Base-by-base conservation (phyloP, 2,329 filamentous ascomycete genomes). In the Fusarium aywerte region DNA sequence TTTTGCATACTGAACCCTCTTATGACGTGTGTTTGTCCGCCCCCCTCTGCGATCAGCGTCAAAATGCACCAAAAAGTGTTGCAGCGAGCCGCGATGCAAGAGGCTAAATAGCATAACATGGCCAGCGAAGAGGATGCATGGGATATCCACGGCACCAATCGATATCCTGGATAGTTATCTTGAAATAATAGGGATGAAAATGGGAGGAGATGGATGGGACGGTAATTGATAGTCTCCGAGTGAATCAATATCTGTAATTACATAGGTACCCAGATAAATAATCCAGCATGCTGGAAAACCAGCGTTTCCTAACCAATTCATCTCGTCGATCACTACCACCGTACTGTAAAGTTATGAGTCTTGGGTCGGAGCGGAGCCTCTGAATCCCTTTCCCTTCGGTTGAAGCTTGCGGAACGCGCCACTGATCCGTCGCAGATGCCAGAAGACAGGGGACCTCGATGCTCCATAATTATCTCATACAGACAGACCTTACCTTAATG, bases 391-490 rank as follows among this genome's bases (percentile, higher is more conserved):
- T 21, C 31, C 39, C 29, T 43, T 52, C 27, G 21, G 38, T 45
- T 25, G 31, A 62, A 67, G 69, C 70, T 53, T 73, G 70, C 70
- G 65, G 69, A 72, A 72, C 65, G 60, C 68, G 71, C 70, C 67
- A 73, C 62, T 67, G 68, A 63, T 55, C 69, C 61, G 51, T 58
- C 55, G 51, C 45, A 48, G 45, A 35, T 43, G 31, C 21, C 55
- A 43, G 44, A 49, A 67, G 53, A 63, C 59, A 67, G 59, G 59
- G 69, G 59, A 62, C 39, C 20, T 58, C 10, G 12, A 31, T 56
- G 65, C 69, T 62, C 69, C 69, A 71, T 72, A 70, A 64, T 62
- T 71, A 72, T 64, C 67, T 72, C 67, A 67, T 71, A 63, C 32
- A 48, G 45, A 18, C 31, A 48, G 45, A 48, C 45, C 49, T 45